phyloP scores from a whole-genome alignment of 2,329 filamentous ascomycete genomes.

The Alternaria brassicae region DNA sequence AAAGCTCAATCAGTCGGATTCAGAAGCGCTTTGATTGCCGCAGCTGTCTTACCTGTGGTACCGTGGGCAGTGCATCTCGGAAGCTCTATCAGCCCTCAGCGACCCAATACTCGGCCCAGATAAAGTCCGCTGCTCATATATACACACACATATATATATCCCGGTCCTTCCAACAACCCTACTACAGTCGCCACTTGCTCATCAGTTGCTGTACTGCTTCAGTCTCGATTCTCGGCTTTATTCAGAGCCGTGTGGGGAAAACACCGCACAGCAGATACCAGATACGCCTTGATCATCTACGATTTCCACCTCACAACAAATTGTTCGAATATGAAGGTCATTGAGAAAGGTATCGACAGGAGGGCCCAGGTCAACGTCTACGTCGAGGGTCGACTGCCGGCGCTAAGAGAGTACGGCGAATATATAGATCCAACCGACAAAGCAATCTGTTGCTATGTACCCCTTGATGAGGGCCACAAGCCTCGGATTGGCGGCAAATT shows the following conservation, averaged over 20 bases:
- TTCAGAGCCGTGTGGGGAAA: not conserved
- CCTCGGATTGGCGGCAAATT: conserved; percentile 44
- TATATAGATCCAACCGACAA: conserved; percentile 32
- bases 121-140: too few relatives aligned
- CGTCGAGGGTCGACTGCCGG: conserved; percentile 30
- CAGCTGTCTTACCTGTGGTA: not conserved
- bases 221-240: not conserved
- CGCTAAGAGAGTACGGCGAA: conserved; percentile 46
- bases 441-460: conserved; percentile 48
- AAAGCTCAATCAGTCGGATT: not conserved
- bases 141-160: not conserved
- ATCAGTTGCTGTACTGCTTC: not conserved
- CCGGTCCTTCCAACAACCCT: too few relatives aligned
- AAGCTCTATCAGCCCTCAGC: not conserved
- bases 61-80: not conserved
- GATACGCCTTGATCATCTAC: not conserved
- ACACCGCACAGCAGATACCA: too few relatives aligned
- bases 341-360: conserved; percentile 45
- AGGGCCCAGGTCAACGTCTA: conserved; percentile 38
- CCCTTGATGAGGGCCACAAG: conserved; percentile 41
- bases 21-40: not conserved
- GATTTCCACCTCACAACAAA: not conserved
- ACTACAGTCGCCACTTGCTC: not conserved
- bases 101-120: not conserved
- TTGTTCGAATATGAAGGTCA: conserved; percentile 49